Base-by-base conservation (phyloP, 176 grass and related monocot species). In the Cenchrus americanus region DNA sequence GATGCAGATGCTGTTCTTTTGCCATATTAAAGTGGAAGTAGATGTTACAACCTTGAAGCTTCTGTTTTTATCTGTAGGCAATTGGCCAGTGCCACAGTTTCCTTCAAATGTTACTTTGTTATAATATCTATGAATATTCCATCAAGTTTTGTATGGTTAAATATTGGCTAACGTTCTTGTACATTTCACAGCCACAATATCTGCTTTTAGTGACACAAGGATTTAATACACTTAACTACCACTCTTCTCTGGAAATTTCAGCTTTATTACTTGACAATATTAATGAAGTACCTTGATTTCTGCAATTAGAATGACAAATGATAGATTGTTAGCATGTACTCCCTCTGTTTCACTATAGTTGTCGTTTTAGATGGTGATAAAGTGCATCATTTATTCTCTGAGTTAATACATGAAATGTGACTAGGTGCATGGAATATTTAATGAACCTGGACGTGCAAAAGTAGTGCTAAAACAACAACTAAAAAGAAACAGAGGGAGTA, bases 251-350 rank as follows among this genome's bases (percentile, higher is more conserved):
- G 34, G 47, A 76, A 82, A 5, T 67, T 66, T 17, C 3, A 44
- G 8, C 60, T 57, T 72, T 8, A 17, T 84, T 86, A 75, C 59
- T 55, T 59, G 14, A 61, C 10, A 87, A 59, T 69, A 24, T 12
- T 86, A 74, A 63, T 66, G 61, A 75, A 67, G 14, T 54, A 26
- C 19, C 10, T 24, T 37, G 47, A 8, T 61, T 15, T 60, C 21
- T 67, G 51, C 23, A 42, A 23, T 43, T 69, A 27, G 14, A 74
- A 62, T 22, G 37, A 52, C 63, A 19, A 43, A 41, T 41, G 12
- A 53, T 71, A 47, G 10, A 22, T 62, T 14, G n/a, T 61, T 87
- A 69, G 8, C 34, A 68, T 76, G 23, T 68, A 13, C 13, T 27
- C 49, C 34, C 34, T 37, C 34, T 37, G 34, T 37, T 37, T 37